Base-by-base conservation (phyloP, 2,329 filamentous ascomycete species). In the Amylocarpus encephaloides region DNA sequence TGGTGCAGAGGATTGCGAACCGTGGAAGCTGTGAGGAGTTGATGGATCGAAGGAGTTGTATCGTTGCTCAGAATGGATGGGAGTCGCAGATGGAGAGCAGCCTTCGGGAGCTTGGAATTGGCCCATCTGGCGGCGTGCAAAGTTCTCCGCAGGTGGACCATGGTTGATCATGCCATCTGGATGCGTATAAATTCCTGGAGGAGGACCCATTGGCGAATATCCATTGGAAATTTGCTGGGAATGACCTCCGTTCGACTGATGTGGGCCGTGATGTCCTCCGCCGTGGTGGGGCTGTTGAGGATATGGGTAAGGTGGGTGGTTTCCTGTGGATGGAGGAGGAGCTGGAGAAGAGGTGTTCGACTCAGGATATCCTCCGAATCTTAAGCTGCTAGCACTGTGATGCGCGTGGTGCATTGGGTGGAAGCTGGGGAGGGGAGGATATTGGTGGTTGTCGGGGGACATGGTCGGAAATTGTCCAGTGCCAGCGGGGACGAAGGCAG, bases 21-120 rank as follows among this genome's bases (percentile, higher is more conserved):
- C 79, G 49, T 81, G 80, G 59, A 80, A 80, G 64, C 79, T 83
- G 54, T 79, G 79, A 3, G 79, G 76, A 1, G 78, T 80, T 1
- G 75, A 73, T 1, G 79, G 76, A 2, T 74, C 75, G 60, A 77
- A 77, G 10, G 56, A 43, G 7, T 47, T 51, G 40, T 58, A 45
- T 11, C 58, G 55, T 33, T 53, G 46, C 13, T 64, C 62, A 40
- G 49, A 42, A 3, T 55, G 57, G 32, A 52, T 40, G 34, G 62
- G 56, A 54, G 68, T 59, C 51, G 59, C 44, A 50, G 56, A 56
- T 50, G 66, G 67, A 15, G 65, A 64, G 40, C 66, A 68, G 18
- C 60, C 58, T 32, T 71, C 67, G 33, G 65, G 58, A 12, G 62
- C 64, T 33, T 54, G 59, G 40, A 64, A 68, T 12, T 63, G 48